Evolutionary conservation across 176 grass and related monocot genomes (phyloP), one percentile per base, ranked within the genome.

Genomic region (Oryza brachyantha): DNA sequence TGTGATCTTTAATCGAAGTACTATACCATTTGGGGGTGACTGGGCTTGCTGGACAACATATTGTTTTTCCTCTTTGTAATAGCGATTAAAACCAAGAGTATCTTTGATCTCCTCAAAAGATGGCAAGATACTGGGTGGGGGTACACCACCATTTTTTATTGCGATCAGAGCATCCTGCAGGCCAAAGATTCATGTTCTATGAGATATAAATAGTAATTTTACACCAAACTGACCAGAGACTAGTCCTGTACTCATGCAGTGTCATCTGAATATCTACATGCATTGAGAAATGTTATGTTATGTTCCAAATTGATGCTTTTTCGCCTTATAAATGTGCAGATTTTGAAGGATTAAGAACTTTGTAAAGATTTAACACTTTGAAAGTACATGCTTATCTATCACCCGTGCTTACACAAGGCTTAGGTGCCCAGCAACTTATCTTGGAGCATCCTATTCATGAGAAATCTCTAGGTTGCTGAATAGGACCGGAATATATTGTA

Each of bases 81-180:
- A 94, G 57, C 81, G 76, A 68, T 93, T 93, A 80, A 94, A 98
- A 42, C 91, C 95, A 72, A 93, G 81, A 69, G 83, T 94, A 40
- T 98, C 90, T 64, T 94, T 98, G 66, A 98, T 98, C 64, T 98
- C 88, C 77, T 95, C 85, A 89, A 99, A 99, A 32, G 90, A 99
- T 71, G 90, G 90, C 78, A 99, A 72, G 71, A 59, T 79, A 46
- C 90, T 76, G 79, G 92, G 89, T 74, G 90, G 80, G 61, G 95
- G 95, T 45, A 93, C 71, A 8, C 92, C 76, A 0, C 90, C 88
- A 16, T 86, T 74, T 83, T 98, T 98, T 64, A 97, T 92, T 2
- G 89, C 89, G 55, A 84, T 43, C 64, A 98, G 75, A 64, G 90
- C 92, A 91, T 98, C 92, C 92, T 98, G 75, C 48, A 87, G 27